These are phyloP conservation scores for Lithospermum erythrorhizon DNA, from an alignment of 257 asterid species.

Conservation along the genomic window DNA sequence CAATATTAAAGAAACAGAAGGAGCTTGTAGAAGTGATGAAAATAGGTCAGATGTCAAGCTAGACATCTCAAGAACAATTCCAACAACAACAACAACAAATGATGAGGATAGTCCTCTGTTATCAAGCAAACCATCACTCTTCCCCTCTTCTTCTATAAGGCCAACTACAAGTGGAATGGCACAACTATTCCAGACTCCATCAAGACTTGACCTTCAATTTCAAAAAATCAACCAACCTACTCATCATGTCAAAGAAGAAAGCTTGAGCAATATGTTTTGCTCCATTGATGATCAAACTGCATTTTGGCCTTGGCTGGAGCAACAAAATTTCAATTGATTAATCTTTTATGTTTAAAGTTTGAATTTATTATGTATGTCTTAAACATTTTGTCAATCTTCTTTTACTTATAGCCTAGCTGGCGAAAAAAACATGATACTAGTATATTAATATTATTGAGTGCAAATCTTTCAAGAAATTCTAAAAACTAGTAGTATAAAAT, in stretches of 20 bases:
- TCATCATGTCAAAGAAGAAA: slow-evolving; percentile 58
- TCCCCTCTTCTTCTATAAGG: slow-evolving; percentile 40
- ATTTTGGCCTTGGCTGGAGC: slow-evolving; percentile 97
- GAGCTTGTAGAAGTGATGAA: slow-evolving; percentile 65
- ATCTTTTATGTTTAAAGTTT: not conserved
- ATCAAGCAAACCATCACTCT: slow-evolving; percentile 24
- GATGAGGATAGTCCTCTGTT: slow-evolving; percentile 36
- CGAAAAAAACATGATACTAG: too few species aligned
- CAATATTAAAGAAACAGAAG: slow-evolving; percentile 86
- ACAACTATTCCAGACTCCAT: slow-evolving; percentile 32
- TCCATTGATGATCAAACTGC: slow-evolving; percentile 86
- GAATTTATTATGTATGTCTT: not conserved
- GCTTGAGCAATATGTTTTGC: slow-evolving; percentile 69
- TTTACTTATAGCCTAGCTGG: not conserved
- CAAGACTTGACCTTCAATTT: slow-evolving; percentile 32
- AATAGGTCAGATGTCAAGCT: slow-evolving; percentile 81
- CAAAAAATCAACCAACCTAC: slow-evolving; percentile 34
- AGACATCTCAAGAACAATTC: slow-evolving; percentile 50
- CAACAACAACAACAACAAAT: slow-evolving; percentile 34
- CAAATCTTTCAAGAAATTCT: too few species aligned
- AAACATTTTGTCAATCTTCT: not conserved
- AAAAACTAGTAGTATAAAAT: too few species aligned
- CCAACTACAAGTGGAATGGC: slow-evolving; percentile 23
- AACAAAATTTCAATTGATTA: slow-evolving; percentile 50
- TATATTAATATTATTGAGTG: too few species aligned